Conservation (phyloP, 176 grass and related monocot species). For the Lolium multiflorum region DNA sequence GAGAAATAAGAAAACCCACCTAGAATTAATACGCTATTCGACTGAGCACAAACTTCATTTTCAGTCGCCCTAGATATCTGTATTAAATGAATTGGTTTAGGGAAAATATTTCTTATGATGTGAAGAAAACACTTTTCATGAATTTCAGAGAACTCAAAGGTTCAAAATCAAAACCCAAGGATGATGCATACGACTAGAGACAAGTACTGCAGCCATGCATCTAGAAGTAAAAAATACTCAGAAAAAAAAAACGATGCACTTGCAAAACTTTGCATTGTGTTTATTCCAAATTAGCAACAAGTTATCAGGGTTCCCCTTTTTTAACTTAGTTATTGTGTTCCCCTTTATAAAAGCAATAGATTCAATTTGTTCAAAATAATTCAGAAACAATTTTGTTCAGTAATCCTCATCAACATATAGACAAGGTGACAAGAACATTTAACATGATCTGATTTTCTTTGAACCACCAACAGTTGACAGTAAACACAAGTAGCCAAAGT, state of each 20-base stretch:
- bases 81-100: not conserved
- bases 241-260: no score
- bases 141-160: not conserved
- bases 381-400: not conserved
- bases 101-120: not conserved
- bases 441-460: not conserved
- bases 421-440: not conserved
- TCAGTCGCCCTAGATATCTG: no score
- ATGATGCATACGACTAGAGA: no score
- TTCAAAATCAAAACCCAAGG: not conserved
- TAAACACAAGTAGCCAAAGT: not conserved
- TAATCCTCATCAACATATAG: not conserved
- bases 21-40: no score
- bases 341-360: not conserved
- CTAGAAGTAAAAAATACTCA: no score
- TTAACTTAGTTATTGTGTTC: not conserved
- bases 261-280: not conserved
- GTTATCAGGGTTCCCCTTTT: not conserved
- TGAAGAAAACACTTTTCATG: no score
- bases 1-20: no score
- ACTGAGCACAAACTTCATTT: no score
- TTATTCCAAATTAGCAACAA: not conserved
- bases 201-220: no score
- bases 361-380: not conserved
- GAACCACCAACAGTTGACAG: conserved; percentile 18